Percentiles rank a stretch among this genome's conserved stretches.
These are phyloP conservation scores for Fusarium pseudoanthophilum DNA, from an alignment of 2,329 filamentous ascomycete species.

Conservation along the genomic window DNA sequence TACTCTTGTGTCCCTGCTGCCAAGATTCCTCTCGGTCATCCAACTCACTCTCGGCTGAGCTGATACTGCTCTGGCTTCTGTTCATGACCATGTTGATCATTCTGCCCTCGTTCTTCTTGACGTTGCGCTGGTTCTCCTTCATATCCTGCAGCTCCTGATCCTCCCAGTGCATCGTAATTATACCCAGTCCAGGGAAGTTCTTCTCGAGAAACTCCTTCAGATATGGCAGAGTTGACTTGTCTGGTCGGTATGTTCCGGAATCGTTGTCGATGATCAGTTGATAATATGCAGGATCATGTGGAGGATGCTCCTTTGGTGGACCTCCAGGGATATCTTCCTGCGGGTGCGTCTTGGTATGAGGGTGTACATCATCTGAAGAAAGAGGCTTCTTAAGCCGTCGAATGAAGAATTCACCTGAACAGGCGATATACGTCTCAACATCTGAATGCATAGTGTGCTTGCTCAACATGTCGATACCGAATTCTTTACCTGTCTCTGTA, in stretches of 20 bases:
- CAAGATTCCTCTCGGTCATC: conserved; percentile 55
- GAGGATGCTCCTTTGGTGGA: conserved; percentile 57
- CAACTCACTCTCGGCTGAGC: conserved; percentile 65
- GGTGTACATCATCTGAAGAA: conserved; percentile 55
- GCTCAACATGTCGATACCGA: conserved; percentile 89
- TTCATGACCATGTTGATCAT: conserved; percentile 67
- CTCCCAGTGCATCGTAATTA: conserved; percentile 81
- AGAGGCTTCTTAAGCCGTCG: conserved; percentile 69
- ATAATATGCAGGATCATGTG: conserved; percentile 68
- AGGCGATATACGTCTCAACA: conserved; percentile 90
- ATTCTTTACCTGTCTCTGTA: conserved; percentile 95
- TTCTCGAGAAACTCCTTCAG: conserved; percentile 75
- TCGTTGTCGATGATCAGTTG: conserved; percentile 96
- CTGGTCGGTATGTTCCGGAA: conserved; percentile 90
- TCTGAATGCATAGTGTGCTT: conserved; percentile 99
- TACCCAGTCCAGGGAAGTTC: conserved; percentile 81
- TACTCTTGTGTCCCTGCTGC: conserved; percentile 58
- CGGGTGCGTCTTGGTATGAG: conserved; percentile 62
- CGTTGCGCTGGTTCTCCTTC: conserved; percentile 79
- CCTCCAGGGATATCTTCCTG: conserved; percentile 59
- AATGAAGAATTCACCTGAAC: conserved; percentile 92
- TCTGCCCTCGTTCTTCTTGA: conserved; percentile 73
- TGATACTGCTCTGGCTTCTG: conserved; percentile 63
- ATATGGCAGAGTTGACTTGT: conserved; percentile 77
- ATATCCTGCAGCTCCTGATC: conserved; percentile 77